Percentiles rank a stretch among this genome's conserved stretches.
Evolutionary conservation across 345 rosid species (phyloP).

Genomic region (Heritiera fomes): DNA sequence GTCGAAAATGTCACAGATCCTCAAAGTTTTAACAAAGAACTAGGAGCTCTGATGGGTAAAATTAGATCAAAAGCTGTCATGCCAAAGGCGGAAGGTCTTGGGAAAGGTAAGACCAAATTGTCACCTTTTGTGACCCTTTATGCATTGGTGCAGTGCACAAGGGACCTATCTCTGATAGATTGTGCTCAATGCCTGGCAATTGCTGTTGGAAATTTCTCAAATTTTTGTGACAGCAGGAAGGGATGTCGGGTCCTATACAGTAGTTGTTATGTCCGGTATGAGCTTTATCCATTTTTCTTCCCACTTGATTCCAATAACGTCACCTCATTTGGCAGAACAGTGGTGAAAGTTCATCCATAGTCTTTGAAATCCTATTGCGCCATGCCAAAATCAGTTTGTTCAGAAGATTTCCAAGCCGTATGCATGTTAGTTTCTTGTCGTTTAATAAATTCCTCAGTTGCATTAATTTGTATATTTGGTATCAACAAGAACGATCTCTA

Average conservation of each 20-base stretch:
- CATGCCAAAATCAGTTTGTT: conserved; percentile 24
- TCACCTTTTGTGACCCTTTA: conserved; percentile 58
- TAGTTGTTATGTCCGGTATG: conserved; percentile 72
- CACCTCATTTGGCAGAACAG: conserved; percentile 25
- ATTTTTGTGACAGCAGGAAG: conserved; percentile 46
- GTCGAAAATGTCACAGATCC: conserved; percentile 59
- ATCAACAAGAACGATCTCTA: conserved; percentile 23
- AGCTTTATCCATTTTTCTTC: conserved; percentile 80
- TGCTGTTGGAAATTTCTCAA: conserved; percentile 54
- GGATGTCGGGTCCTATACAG: conserved; percentile 71
- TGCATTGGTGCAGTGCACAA: conserved; percentile 70
- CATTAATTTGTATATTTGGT: conserved; percentile 12
- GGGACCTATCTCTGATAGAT: conserved; percentile 51
- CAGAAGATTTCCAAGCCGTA: conserved; percentile 26
- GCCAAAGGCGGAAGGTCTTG: conserved; percentile 51
- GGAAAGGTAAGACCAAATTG: conserved; percentile 54
- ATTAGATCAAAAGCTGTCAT: conserved; percentile 57
- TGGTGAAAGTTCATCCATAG: conserved; percentile 33
- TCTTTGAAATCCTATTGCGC: neutral
- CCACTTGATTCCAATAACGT: conserved; percentile 46
- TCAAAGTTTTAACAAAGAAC: conserved; percentile 44
- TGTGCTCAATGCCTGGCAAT: conserved; percentile 81
- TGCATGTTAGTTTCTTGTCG: conserved; percentile 13
- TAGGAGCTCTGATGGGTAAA: conserved; percentile 47
- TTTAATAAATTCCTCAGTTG: neutral